phyloP scores from a whole-genome alignment of 2,329 filamentous ascomycete species.

The Mollisia scopiformis region DNA sequence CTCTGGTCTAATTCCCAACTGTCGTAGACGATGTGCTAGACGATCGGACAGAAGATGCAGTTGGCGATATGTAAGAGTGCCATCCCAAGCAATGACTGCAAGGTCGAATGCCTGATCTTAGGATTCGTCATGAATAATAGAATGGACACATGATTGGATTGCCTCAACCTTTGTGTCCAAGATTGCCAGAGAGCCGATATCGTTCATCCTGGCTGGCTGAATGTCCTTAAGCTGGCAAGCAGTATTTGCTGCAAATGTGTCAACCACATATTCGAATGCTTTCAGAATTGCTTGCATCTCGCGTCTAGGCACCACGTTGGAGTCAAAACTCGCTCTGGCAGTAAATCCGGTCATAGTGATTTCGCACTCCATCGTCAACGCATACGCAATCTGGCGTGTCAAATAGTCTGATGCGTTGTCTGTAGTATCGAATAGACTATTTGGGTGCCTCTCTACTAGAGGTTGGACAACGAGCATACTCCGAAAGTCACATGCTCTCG shows the following conservation, averaged over 20 bases:
- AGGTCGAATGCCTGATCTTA: not conserved
- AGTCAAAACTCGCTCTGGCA: conserved; percentile 46
- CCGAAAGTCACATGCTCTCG: conserved; percentile 43
- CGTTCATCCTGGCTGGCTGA: not conserved
- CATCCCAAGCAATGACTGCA: conserved; percentile 27
- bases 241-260: not conserved
- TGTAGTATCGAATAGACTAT: not conserved
- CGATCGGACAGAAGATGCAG: conserved; percentile 26
- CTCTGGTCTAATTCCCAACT: conserved; percentile 21
- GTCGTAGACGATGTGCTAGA: conserved; percentile 21
- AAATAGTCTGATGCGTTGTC: not conserved
- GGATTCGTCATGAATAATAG: not conserved
- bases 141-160: conserved; percentile 8
- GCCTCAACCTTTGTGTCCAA: not conserved
- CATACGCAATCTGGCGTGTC: conserved; percentile 43
- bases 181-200: not conserved
- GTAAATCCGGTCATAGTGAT: conserved; percentile 44
- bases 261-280: not conserved
- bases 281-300: conserved; percentile 3
- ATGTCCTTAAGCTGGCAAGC: no score
- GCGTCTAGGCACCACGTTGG: conserved; percentile 16
- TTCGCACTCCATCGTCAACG: conserved; percentile 49
- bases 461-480: conserved; percentile 43
- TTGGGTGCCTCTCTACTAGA: not conserved
- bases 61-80: conserved; percentile 27